Evolutionary conservation across 495 filamentous ascomycete genomes (phyloP), one percentile per base, ranked within the genome.

Genomic region (Penicillium angulare): DNA sequence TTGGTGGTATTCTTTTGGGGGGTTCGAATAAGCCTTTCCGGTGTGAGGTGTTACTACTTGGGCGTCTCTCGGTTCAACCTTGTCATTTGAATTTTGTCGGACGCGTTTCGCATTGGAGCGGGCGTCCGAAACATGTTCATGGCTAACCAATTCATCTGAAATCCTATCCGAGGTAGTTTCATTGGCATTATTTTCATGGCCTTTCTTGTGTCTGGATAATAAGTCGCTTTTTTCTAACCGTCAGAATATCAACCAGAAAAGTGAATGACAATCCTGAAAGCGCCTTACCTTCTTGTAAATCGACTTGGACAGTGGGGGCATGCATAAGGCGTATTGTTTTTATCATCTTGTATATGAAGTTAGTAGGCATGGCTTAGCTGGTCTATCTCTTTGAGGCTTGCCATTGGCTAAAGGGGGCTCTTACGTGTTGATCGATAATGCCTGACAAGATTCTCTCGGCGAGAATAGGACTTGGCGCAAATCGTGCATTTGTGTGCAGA

Each of bases 401-500:
- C 5, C 16, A 15, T 43, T 10, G 16, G 15, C 41, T 13, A 1
- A 9, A 43, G 13, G 10, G 26, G 31, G 3, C 36, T n/a, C 43
- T 47, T 24, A 47, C 43, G 43, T 35, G 31, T 17, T 15, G 31
- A 32, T 36, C 43, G 43, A 47, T 33, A 21, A 32, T 47, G 43
- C 27, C 41, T 45, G 32, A 52, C 32, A 4, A 52, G 49, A 52
- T 52, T 52, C 29, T 52, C 49, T 27, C 41, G 32, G 7, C 49
- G 49, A 3, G 49, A 45, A 36, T 38, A 52, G 1, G 49, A 52
- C 41, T 39, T 52, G 12, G 23, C 22, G 18, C 49, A 52, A 16
- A 10, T n/a, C 2, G 32, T 35, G 40, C 49, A 52, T 45, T 7
- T n/a, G 29, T 38, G 41, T 36, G 36, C 23, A 18, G 48, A 35